Base-by-base conservation (phyloP, 169 alveolate genomes). In the Cryptosporidium felis region DNA sequence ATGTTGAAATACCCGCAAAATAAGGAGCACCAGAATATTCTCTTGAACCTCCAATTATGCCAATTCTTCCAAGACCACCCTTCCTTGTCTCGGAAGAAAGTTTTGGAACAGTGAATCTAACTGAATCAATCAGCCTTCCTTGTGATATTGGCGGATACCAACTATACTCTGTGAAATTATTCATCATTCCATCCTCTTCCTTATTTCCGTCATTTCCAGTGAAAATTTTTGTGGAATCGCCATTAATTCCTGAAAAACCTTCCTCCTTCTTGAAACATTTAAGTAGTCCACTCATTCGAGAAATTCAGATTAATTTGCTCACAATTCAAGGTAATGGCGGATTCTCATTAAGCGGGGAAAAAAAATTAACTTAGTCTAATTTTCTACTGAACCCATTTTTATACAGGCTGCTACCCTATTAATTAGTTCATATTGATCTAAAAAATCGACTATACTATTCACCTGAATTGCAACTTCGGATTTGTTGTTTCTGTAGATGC, bases 1-100 rank as follows among this genome's bases (percentile, higher is more conserved):
- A 63, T 12, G 96, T 85, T 6, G 97, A 90, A 23, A 92, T 91
- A 16, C 97, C 97, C 42, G 96, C 92, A 89, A 95, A 95, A 88
- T 80, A 96, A 5, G 98, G 97, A 9, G 99, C 98, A 9, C 98
- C 98, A 10, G 97, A 91, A 67, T 94, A 96, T 47, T 94, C 96
- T 60, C 90, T 89, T 5, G 95, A 93, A 0, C 99, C 99, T 0
- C 99, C 99, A 12, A 94, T 90, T 32, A 95, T 92, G 42, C 95
- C 95, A 23, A 93, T 82, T 85, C 90, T 91, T 53, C 85, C 85
- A 74, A 74, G 85, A 40, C 10, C 10, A 3, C 85, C 85, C 21
- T 74, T 74, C 56, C 74, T 74, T 5, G 56, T 56, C 36, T 74
- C 85, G 14, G 67, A 53, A 21, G 56, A 53, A 53, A 74, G 85